phyloP scores from a whole-genome alignment of 352 stramenopile genomes.

The Phytophthora idaei region DNA sequence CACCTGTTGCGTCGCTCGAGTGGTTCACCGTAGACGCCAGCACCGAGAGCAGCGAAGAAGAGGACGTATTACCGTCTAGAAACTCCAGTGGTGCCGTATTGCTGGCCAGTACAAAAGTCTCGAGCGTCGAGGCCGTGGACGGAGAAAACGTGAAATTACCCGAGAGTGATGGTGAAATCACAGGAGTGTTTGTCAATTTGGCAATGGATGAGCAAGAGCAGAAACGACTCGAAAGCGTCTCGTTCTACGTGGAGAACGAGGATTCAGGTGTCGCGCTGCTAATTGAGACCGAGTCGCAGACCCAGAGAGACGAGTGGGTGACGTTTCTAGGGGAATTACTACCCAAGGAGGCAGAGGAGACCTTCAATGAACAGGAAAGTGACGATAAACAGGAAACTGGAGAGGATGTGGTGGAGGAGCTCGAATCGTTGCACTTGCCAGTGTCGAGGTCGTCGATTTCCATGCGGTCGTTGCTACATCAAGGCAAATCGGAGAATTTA shows the following conservation, averaged over 20 bases:
- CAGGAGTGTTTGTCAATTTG: conserved; percentile 9
- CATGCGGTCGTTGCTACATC: conserved; percentile 41
- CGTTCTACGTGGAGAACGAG: conserved; percentile 57
- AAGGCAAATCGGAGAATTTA: conserved; percentile 46
- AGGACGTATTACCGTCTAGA: conserved; percentile 11
- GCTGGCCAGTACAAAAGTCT: conserved; percentile 41
- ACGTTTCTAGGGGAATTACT: conserved; percentile 29
- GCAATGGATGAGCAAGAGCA: conserved; percentile 27
- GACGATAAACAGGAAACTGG: conserved; percentile 15
- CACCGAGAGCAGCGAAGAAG: conserved; percentile 39
- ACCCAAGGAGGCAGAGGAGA: conserved; percentile 5
- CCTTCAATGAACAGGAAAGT: neutral
- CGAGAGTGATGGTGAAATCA: conserved; percentile 12
- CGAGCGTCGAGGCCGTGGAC: conserved; percentile 51
- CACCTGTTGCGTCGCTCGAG: conserved; percentile 31
- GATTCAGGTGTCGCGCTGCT: conserved; percentile 19
- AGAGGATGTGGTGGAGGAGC: conserved; percentile 29
- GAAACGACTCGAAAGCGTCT: conserved; percentile 42
- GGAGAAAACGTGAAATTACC: conserved; percentile 39
- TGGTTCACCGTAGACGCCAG: conserved; percentile 49
- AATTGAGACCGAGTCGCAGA: conserved; percentile 35
- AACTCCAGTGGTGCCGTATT: conserved; percentile 29
- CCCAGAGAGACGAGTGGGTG: conserved; percentile 42
- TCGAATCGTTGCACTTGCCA: conserved; percentile 27
- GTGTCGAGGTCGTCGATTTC: conserved; percentile 26